Evolutionary conservation across 345 rosid species (phyloP), one percentile per base, ranked within the genome.

Genomic region (Microthlaspi erraticum): DNA sequence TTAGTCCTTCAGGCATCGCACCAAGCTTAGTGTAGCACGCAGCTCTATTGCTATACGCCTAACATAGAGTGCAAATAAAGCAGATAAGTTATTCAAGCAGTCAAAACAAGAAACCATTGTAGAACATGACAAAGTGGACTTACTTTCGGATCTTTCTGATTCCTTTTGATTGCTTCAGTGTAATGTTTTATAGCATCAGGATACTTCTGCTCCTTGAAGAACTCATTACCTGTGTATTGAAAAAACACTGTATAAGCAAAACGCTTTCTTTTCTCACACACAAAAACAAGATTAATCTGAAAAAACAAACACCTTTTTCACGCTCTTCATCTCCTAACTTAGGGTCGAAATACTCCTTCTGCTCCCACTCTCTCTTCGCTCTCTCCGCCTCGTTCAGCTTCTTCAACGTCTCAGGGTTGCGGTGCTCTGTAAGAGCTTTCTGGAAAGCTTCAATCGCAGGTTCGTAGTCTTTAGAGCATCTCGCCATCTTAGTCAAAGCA

Each of bases 351-450:
- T 86, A 84, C 72, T 94, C 98, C 69, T 82, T 84, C 68, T 86
- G 93, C 82, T 89, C 99, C 14, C 85, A 79, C 10, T 92, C 97
- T 74, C 90, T 90, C 86, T 88, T 92, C 0, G 85, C 97, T 77
- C 82, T 88, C 81, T 89, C 91, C 0, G 90, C 99, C 0, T 89
- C 93, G 68, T 91, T 87, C 14, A 86, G 84, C 51, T 77, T 93
- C 84, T 93, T 89, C 84, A 93, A 72, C 2, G 98, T 93, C 51
- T 93, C 97, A 11, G 97, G 92, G 41, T 91, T 91, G 31, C 97
- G 94, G 61, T 93, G 94, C 86, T 93, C 98, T 8, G 97, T 93
- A 16, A 93, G 94, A 73, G 97, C 98, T 74, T 93, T 91, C 83
- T 93, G 93, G 83, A 86, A 93, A 44, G 94, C 77, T 85, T 93